Percentiles rank a stretch among this genome's conserved stretches.
Evolutionary conservation across 148 eudicot genomes (phyloP).

Genomic region (Fagopyrum esculentum): DNA sequence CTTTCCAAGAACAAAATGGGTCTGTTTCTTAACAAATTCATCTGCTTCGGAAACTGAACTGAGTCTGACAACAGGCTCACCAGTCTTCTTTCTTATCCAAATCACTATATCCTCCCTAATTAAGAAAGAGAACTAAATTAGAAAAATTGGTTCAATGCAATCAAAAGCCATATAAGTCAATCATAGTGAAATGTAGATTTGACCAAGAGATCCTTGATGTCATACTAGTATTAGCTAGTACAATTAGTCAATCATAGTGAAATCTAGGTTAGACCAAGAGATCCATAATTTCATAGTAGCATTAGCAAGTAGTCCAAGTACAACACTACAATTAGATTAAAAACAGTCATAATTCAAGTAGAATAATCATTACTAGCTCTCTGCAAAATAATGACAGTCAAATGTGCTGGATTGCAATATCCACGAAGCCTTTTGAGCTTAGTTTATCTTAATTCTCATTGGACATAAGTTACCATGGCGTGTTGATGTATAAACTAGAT

Average conservation of each 20-base stretch:
- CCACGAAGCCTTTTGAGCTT: not conserved
- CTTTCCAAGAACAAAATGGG: slow-evolving; percentile 49
- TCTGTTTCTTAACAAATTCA: slow-evolving; percentile 55
- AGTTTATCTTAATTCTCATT: not conserved
- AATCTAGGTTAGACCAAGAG: not conserved
- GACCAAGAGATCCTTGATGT: not conserved
- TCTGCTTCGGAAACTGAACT: slow-evolving; percentile 51
- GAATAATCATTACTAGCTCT: not conserved
- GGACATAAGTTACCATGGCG: not conserved
- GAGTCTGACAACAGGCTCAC: slow-evolving; percentile 62
- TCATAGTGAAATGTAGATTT: not conserved
- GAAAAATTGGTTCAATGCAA: slow-evolving; percentile 7
- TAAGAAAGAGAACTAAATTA: slow-evolving; percentile 11
- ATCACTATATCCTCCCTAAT: slow-evolving; percentile 81
- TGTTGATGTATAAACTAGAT: not conserved
- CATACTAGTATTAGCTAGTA: not conserved
- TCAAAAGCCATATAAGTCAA: slow-evolving; percentile 4
- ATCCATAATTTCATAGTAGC: not conserved
- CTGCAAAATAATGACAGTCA: not conserved
- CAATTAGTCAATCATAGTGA: not conserved
- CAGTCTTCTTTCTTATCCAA: slow-evolving; percentile 85
- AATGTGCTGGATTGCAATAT: not conserved
- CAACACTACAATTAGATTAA: not conserved
- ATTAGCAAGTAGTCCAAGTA: not conserved
- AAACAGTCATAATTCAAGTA: not conserved